Evolutionary conservation across 2,329 filamentous ascomycete genomes (phyloP).

Genomic region (Aspergillus ibericus): DNA sequence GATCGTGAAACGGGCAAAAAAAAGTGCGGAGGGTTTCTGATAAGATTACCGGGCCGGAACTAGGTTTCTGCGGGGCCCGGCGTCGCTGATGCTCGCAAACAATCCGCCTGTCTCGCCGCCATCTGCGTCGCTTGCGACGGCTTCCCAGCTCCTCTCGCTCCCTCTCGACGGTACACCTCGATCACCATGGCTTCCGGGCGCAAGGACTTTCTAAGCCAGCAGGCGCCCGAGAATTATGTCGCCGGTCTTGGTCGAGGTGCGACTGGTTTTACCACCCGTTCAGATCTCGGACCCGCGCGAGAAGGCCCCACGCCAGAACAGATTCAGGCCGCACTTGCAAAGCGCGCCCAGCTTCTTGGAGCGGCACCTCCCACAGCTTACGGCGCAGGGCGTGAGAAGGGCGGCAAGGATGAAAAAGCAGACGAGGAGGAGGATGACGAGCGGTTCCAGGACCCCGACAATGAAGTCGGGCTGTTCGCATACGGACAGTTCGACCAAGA

Average conservation of each 20-base stretch:
- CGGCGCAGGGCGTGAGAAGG: conserved; percentile 70
- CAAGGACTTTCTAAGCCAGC: conserved; percentile 87
- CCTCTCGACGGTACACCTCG: neutral
- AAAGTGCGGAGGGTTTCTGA: conserved; percentile 21
- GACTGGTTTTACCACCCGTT: conserved; percentile 95
- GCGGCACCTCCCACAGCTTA: conserved; percentile 71
- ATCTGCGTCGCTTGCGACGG: neutral
- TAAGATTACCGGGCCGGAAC: conserved; percentile 24
- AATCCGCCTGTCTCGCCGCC: neutral
- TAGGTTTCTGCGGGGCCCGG: conserved; percentile 14
- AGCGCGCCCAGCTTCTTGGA: conserved; percentile 81
- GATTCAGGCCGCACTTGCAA: conserved; percentile 95
- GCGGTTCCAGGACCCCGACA: conserved; percentile 92
- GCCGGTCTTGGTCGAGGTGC: conserved; percentile 96
- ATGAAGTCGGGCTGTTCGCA: conserved; percentile 92
- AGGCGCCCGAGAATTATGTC: conserved; percentile 83
- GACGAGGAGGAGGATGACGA: conserved; percentile 75
- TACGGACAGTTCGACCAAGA: conserved; percentile 96
- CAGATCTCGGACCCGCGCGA: conserved; percentile 89
- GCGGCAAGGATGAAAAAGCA: conserved; percentile 60
- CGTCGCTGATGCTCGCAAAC: conserved; percentile 2
- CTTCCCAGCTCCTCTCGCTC: neutral
- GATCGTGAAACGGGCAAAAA: neutral
- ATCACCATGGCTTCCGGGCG: conserved; percentile 58
- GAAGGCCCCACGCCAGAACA: conserved; percentile 97